Evolutionary conservation across 2,329 filamentous ascomycete genomes (phyloP), one percentile per base, ranked within the genome.

Genomic region (Aspergillus spinulosporus): DNA sequence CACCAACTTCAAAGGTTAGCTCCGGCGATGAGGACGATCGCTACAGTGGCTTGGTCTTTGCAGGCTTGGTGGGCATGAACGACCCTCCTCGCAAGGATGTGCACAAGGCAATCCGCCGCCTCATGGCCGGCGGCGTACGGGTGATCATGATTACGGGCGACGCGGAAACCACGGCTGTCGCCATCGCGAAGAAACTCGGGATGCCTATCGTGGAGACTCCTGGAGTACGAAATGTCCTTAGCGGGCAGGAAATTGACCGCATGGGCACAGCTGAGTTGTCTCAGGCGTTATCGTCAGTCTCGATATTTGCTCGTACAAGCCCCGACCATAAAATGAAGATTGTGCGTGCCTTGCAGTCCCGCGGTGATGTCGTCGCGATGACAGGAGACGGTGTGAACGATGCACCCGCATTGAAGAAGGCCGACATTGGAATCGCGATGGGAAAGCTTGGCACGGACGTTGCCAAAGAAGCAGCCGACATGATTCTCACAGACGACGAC

Each of bases 121-220:
- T 99, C 54, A 93, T 97, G 88, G 86, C 91, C 48, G 94, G 94
- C 52, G 93, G 93, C 39, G 94, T 99, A 60, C 94, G 92, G 72
- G 90, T 99, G 47, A 95, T 99, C 65, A 99, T 99, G 94, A 97
- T 99, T 64, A 99, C 94, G 7, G 94, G 94, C 57, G 94, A 99
- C 72, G 91, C 94, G 12, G 92, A 97, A 72, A 91, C 91, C 1
- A 99, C 94, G 2, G 94, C 94, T 2, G 81, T 97, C 45, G 94
- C 94, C 0, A 97, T 99, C 70, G 94, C 90, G 31, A 90, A 84
- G 73, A 93, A 96, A 68, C 82, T 99, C n/a, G 94, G 94, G 40
- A 99, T 99, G 90, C 86, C 87, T 2, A 84, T 97, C 55, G 77
- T 83, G 81, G 52, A 78, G 78, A 62, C 82, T 75, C 59, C 82